Evolutionary conservation across 345 rosid genomes (phyloP), one percentile per base, ranked within the genome.

Genomic region (Bruguiera sexangula): DNA sequence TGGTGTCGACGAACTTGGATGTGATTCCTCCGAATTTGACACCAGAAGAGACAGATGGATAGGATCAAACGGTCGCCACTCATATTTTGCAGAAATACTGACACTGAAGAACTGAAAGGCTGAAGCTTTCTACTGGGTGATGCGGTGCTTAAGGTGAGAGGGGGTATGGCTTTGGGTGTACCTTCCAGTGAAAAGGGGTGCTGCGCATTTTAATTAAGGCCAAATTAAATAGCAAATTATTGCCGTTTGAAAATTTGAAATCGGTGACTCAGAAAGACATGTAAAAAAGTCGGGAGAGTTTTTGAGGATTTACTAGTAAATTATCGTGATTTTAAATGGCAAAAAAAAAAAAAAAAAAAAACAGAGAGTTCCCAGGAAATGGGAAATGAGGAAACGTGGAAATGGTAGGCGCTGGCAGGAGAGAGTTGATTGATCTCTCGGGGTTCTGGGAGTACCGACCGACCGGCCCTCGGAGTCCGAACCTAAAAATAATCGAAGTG

Each of bases 11-110:
- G 70, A 72, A 65, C 55, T 52, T 26, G 85, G 65, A 1, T 73
- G 19, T 60, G 80, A 62, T 62, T 46, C 70, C 66, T 81, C 82
- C 27, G 69, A 32, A 66, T 73, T 67, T 2, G 92, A 80, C 86
- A 88, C 84, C 74, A 31, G 32, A 31, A 58, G 70, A 46, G 22
- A 15, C 36, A 39, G 39, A 11, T 63, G 51, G 29, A 24, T 66
- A 69, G 29, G 70, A 73, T 62, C 77, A 62, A 65, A 34, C 57
- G 58, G 58, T 50, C 8, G 37, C 3, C 16, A 61, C 29, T 30
- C 59, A 15, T 31, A 30, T 57, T 71, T 61, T 74, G 32, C 50
- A 21, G 5, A 32, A 52, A 62, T 31, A 67, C 67, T 36, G 34
- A 55, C 48, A 55, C 31, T 6, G 26, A 70, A 70, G 19, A 30